Percentiles rank a stretch among this genome's conserved stretches.
Conservation (phyloP, 2,329 filamentous ascomycete genomes). For the Aspergillus novofumigatus region DNA sequence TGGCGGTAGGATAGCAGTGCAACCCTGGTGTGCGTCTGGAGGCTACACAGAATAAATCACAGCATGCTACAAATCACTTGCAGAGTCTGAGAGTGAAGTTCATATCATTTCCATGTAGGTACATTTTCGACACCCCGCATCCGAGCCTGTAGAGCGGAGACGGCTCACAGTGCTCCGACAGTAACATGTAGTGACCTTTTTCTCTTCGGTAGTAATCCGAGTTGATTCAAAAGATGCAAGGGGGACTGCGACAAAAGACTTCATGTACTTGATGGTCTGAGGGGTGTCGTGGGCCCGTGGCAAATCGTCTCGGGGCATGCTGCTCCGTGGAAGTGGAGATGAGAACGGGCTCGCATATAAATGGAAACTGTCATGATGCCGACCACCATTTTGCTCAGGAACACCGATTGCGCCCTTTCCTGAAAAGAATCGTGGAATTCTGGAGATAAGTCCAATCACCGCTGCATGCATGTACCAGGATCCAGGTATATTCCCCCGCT, state of each 20-base stretch:
- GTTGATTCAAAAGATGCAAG: neutral
- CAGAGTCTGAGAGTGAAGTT: neutral
- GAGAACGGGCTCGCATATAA: neutral
- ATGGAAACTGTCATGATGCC: neutral
- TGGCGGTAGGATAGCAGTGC: neutral
- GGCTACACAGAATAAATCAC: neutral
- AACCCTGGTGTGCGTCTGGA: neutral
- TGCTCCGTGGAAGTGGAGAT: neutral
- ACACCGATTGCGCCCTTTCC: neutral
- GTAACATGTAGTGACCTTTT: neutral
- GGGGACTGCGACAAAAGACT: neutral
- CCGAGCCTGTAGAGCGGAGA: neutral
- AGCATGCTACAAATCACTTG: neutral
- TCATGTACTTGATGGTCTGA: neutral
- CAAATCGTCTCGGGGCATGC: neutral
- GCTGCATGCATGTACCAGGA: neutral
- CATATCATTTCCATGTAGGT: neutral
- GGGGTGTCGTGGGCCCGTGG: neutral
- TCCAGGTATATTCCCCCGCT: neutral
- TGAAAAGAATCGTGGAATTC: neutral
- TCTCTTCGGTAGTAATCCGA: neutral
- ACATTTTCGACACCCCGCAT: neutral
- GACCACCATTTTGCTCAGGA: neutral
- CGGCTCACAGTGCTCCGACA: slow-evolving; percentile 28
- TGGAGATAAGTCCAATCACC: neutral